These are phyloP conservation scores for Simplicillium aogashimaense DNA, from an alignment of 2,329 filamentous ascomycete genomes.

Conservation along the genomic window DNA sequence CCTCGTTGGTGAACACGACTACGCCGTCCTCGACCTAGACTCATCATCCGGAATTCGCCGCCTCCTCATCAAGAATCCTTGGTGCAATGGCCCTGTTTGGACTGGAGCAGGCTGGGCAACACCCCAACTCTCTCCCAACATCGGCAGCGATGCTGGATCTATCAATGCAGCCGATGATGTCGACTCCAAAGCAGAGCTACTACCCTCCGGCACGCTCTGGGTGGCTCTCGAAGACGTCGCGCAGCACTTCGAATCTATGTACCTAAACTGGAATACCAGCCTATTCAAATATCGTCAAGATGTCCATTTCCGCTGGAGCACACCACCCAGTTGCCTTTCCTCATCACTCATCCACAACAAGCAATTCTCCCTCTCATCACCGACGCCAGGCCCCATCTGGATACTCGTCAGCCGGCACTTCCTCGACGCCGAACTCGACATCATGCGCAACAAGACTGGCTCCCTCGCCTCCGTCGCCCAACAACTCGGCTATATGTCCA, in stretches of 20 bases:
- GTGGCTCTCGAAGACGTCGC: conserved; percentile 80
- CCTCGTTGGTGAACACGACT: conserved; percentile 84
- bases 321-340: conserved; percentile 37
- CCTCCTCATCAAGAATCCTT: conserved; percentile 89
- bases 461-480: conserved; percentile 35
- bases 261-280: conserved; percentile 92
- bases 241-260: conserved; percentile 91
- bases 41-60: conserved; percentile 48
- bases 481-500: conserved; percentile 72
- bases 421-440: conserved; percentile 52
- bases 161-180: not conserved
- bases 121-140: conserved; percentile 3
- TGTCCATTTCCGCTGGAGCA: conserved; percentile 79
- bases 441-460: conserved; percentile 33
- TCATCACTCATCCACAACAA: conserved; percentile 55
- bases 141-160: not conserved
- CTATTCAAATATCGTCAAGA: conserved; percentile 77
- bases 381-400: conserved; percentile 60
- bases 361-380: conserved; percentile 60
- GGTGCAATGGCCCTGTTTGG: conserved; percentile 75
- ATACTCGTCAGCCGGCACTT: conserved; percentile 82
- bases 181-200: conserved; percentile 1
- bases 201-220: conserved; percentile 72
- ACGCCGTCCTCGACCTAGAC: conserved; percentile 78
- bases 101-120: conserved; percentile 31